Conservation (phyloP, 345 rosid genomes). For the Brassica napus region DNA sequence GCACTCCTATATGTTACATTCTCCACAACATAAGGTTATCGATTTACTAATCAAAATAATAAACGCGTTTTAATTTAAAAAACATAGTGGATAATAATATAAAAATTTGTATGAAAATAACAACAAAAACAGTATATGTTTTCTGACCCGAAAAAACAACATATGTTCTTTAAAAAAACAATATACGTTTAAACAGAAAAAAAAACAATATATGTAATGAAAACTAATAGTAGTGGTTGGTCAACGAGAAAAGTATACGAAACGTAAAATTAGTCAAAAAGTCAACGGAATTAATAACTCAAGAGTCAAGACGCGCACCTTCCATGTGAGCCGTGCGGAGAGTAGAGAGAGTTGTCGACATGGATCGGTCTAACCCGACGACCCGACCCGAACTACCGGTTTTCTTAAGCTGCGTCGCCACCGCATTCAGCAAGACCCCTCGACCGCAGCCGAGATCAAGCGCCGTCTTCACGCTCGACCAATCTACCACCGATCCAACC, state of each 20-base stretch:
- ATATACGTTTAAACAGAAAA: too few relatives aligned
- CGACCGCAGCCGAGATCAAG: constrained; percentile 96
- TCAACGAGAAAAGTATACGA: constrained; percentile 14
- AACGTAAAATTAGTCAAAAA: constrained; percentile 7
- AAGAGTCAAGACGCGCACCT: constrained; percentile 48
- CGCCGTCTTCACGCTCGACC: constrained; percentile 88
- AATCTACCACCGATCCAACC: constrained; percentile 75
- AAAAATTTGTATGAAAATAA: neutral
- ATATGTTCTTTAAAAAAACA: too few relatives aligned
- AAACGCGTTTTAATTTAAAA: neutral
- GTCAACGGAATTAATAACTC: neutral
- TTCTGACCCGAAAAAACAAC: too few relatives aligned
- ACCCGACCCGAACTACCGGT: constrained; percentile 94
- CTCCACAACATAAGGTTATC: neutral
- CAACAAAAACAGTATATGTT: neutral
- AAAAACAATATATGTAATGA: neutral
- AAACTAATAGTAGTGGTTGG: neutral
- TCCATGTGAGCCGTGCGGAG: constrained; percentile 85
- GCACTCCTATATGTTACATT: constrained; percentile 56
- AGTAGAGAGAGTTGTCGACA: constrained; percentile 78
- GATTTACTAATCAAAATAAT: neutral
- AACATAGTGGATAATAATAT: neutral
- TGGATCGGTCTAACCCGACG: constrained; percentile 84
- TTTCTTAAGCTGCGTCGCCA: constrained; percentile 93
- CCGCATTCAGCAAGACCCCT: constrained; percentile 82